Evolutionary conservation across 345 rosid species (phyloP).

Genomic region (Rhodamnia argentea): DNA sequence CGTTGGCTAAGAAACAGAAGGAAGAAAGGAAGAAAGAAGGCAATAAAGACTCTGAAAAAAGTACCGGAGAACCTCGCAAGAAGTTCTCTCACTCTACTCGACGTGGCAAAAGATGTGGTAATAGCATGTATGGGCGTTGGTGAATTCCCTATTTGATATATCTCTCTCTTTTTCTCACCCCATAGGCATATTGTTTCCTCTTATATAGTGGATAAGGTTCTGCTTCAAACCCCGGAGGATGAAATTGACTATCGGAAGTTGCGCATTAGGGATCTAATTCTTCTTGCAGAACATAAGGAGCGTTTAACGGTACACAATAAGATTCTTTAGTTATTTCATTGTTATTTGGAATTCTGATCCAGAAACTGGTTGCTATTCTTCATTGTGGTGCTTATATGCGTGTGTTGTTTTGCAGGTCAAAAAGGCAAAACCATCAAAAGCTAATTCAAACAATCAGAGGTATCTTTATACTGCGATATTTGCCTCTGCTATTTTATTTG

Average conservation of each 20-base stretch:
- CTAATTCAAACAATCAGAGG: slow-evolving; percentile 35
- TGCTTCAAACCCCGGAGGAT: slow-evolving; percentile 68
- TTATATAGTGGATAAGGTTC: slow-evolving; percentile 39
- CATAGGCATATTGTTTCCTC: not conserved
- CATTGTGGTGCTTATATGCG: not conserved
- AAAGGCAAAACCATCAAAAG: slow-evolving; percentile 34
- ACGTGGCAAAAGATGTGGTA: slow-evolving; percentile 49
- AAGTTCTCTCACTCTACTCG: slow-evolving; percentile 74
- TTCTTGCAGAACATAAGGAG: slow-evolving; percentile 58
- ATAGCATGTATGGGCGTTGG: not conserved
- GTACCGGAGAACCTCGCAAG: slow-evolving; percentile 28
- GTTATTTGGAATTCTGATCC: not conserved
- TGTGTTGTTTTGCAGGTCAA: slow-evolving; percentile 34
- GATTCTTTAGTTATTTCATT: not conserved
- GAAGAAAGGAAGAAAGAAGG: slow-evolving; percentile 25
- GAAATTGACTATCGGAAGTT: slow-evolving; percentile 42
- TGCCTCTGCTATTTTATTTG: not conserved
- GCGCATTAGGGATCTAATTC: slow-evolving; percentile 61
- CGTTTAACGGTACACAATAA: slow-evolving; percentile 33
- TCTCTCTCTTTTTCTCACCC: not conserved
- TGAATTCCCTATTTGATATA: not conserved
- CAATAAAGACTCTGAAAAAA: slow-evolving; percentile 21
- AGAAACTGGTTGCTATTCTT: not conserved
- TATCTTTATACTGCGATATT: slow-evolving; percentile 1
- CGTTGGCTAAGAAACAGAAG: slow-evolving; percentile 15